Conservation (phyloP, 169 alveolate genomes). For the Plasmodium adleri region DNA sequence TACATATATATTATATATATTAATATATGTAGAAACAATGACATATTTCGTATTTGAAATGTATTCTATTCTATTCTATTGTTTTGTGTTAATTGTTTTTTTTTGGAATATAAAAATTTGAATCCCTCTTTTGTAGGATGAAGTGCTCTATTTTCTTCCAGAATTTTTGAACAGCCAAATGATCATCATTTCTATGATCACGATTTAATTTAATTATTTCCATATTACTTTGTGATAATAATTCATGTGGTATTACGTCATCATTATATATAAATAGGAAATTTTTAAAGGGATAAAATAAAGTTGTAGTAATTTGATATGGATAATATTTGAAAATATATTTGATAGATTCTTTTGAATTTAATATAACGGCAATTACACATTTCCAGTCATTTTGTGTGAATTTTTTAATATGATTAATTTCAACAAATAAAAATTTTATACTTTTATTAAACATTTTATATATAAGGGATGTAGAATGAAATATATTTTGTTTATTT, state of each 20-base stretch:
- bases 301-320: slow-evolving; percentile 79
- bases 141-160: slow-evolving; percentile 58
- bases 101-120: slow-evolving; percentile 35
- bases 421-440: slow-evolving; percentile 83
- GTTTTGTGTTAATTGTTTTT: neutral
- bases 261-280: slow-evolving; percentile 68
- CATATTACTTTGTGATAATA: slow-evolving; percentile 32
- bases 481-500: slow-evolving; percentile 40
- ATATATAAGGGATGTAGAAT: slow-evolving; percentile 82
- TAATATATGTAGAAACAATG: too few relatives aligned
- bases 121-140: slow-evolving; percentile 54
- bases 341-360: slow-evolving; percentile 82
- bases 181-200: slow-evolving; percentile 54
- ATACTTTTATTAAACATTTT: slow-evolving; percentile 79
- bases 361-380: slow-evolving; percentile 83
- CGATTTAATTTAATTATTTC: slow-evolving; percentile 57
- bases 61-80: neutral
- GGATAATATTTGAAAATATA: slow-evolving; percentile 82
- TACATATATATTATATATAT: too few relatives aligned
- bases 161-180: slow-evolving; percentile 43
- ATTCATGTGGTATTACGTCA: slow-evolving; percentile 39
- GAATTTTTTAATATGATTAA: slow-evolving; percentile 78
- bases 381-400: slow-evolving; percentile 84
- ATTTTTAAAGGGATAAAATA: slow-evolving; percentile 82
- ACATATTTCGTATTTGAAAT: too few relatives aligned